phyloP scores from a whole-genome alignment of 306 rosid species.

The Castanea mollissima region DNA sequence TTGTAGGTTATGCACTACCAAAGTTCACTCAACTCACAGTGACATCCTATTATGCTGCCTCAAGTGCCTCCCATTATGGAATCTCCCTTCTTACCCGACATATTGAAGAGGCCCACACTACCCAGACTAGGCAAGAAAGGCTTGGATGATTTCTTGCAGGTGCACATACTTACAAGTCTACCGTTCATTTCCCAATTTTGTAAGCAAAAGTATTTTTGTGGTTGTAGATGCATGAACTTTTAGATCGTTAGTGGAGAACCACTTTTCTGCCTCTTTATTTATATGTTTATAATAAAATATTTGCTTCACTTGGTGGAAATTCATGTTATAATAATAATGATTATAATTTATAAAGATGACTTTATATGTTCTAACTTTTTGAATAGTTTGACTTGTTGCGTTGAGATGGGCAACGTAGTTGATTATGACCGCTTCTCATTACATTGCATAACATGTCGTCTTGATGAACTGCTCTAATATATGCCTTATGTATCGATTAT shows the following conservation, averaged over 20 bases:
- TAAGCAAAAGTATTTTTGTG: slow-evolving; percentile 13
- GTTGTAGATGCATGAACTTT: neutral
- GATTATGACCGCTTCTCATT: neutral
- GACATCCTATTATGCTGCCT: slow-evolving; percentile 84
- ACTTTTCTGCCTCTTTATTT: neutral
- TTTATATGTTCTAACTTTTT: neutral
- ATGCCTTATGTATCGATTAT: neutral
- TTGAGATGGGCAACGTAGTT: neutral
- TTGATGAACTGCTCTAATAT: neutral
- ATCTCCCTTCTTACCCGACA: slow-evolving; percentile 88
- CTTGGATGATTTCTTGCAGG: slow-evolving; percentile 40
- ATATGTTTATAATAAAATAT: neutral
- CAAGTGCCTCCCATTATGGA: slow-evolving; percentile 92
- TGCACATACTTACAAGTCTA: slow-evolving; percentile 26
- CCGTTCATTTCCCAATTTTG: slow-evolving; percentile 35
- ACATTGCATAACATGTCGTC: neutral
- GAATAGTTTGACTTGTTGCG: neutral
- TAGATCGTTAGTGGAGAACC: slow-evolving; percentile 13
- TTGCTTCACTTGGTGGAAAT: neutral
- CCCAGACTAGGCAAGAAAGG: slow-evolving; percentile 43
- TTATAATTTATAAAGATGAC: neutral
- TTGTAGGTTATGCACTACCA: slow-evolving; percentile 79
- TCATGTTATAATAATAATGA: neutral
- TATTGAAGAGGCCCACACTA: slow-evolving; percentile 62
- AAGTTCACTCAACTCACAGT: slow-evolving; percentile 76